Evolutionary conservation across 352 stramenopile species (phyloP), one percentile per base, ranked within the genome.

Genomic region (Globisporangium carolinianum): DNA sequence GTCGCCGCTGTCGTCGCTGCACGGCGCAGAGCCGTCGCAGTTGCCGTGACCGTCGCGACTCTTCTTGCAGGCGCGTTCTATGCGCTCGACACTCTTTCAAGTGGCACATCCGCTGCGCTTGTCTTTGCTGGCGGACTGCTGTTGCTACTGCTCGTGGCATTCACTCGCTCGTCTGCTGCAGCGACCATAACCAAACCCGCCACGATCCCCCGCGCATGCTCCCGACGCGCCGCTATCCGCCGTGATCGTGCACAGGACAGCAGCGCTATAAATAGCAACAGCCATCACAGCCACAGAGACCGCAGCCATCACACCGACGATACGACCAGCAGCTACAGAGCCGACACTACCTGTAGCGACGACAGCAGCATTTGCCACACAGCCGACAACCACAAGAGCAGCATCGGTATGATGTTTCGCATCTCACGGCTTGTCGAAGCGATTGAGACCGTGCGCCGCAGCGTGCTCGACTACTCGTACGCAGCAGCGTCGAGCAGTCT

Each of bases 401-500:
- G 39, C 39, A 43, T 12, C 7, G 11, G 2, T 12, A 43, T 12
- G 7, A 49, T 49, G 45, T 51, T 51, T 41, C 55, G 55, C 47
- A 62, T 62, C 42, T 35, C 55, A 49, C 57, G 57, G 43, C 51
- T 57, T 17, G 53, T 63, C 51, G 51, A 63, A 36, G 39, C 42
- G 2, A 52, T 62, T 41, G 52, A 62, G 32, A 57, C 42, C 32
- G 42, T 63, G 51, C 58, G 53, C 45, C 58, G 58, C 58, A 63
- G 58, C 45, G 57, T 63, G 51, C 58, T 63, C 58, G 58, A 63
- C 51, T 63, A 62, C 57, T 62, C 57, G 49, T 62, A 53, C 50
- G 45, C 45, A 43, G 39, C 39, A 43, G 39, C 39, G 6, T 7
- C 39, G 11, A 12, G 6, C 39, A 12, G 7, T 3, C 6, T 12